Evolutionary conservation across 768 basidiomycete species (phyloP), one percentile per base, ranked within the genome.

Genomic region (Cystobasidium ongulense): DNA sequence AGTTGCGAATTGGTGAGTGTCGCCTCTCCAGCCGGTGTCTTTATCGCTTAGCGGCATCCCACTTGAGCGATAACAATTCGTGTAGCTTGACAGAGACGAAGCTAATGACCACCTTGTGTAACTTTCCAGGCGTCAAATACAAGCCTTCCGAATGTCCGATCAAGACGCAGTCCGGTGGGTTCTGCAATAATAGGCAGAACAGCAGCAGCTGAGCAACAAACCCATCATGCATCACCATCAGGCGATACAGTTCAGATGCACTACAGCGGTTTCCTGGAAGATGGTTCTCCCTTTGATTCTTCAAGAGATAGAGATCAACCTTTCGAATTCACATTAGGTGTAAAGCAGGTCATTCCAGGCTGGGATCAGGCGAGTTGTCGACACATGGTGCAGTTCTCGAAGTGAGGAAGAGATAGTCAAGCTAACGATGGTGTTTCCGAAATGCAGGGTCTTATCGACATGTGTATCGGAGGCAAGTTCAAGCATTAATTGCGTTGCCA

Each of bases 241-340:
- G 57, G 57, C 3, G 57, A 59, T 35, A 5, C 23, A 15, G 17
- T 59, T 15, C 11, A n/a, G 10, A 67, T 67, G 65, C 65, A 67
- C 65, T 67, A 67, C 36, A 31, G n/a, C n/a, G 65, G 65, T 4
- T 67, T 50, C 23, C 46, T 67, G 18, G 65, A 67, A 33, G 35
- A 46, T 29, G 65, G 65, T n/a, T 36, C 38, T 41, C 17, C 46
- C 8, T 67, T 67, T 29, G 65, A 67, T 43, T 50, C 43, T 8
- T 50, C 43, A 59, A 59, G 57, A 31, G 23, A 10, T 10, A 59
- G 39, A 67, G 46, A 29, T 27, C 39, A 39, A 36, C 65, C 65
- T 3, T 67, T 67, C 65, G 50, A 67, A 11, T 67, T 67, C 29
- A 53, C 50, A 10, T 17, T 67, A 27, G 65, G 65, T 46, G 21